Base-by-base conservation (phyloP, 1,284 basidiomycete species). In the Trametes hirsuta region DNA sequence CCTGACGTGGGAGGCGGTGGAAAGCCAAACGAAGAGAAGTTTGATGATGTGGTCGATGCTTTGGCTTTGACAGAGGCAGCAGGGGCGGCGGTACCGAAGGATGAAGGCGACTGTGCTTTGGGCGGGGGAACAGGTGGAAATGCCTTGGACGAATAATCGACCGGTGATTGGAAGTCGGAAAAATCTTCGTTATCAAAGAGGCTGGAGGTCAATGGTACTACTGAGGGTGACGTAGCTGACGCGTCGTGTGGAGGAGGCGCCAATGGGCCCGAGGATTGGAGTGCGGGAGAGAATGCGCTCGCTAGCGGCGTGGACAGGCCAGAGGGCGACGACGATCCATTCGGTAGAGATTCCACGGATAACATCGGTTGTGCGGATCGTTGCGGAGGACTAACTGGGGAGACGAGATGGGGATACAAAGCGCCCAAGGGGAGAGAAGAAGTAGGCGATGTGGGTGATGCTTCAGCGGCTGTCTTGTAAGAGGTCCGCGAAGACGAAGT, bases 131-230 rank as follows among this genome's bases (percentile, higher is more conserved):
- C 40, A 18, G 53, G 41, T 10, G 62, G 54, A 18, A 52, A 53
- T 18, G 47, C 30, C 15, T 51, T 52, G 8, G 53, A 37, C 1
- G 15, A 1, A 4, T 44, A 50, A 10, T 65, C 52, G 2, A 58
- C 50, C 35, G 66, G 61, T 12, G 69, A 70, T 37, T 66, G 68
- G 67, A 75, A 75, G 54, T 73, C 73, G 2, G 73, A 66, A 53
- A 74, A 75, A 36, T 73, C 72, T 50, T 73, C 71, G 40, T 70
- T 66, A 52, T 69, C 68, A 40, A 64, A 61, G 3, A 63, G n/a
- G 24, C 54, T 60, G 6, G 58, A 58, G 4, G 61, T 55, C 25
- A 60, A 25, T 12, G 63, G 54, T 18, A 52, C 36, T 6, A 22
- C 36, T 0, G 55, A 49, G 1, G 61, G 51, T 3, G 63, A 58